phyloP scores from a whole-genome alignment of 768 basidiomycete species.

The Suillus subalutaceus region DNA sequence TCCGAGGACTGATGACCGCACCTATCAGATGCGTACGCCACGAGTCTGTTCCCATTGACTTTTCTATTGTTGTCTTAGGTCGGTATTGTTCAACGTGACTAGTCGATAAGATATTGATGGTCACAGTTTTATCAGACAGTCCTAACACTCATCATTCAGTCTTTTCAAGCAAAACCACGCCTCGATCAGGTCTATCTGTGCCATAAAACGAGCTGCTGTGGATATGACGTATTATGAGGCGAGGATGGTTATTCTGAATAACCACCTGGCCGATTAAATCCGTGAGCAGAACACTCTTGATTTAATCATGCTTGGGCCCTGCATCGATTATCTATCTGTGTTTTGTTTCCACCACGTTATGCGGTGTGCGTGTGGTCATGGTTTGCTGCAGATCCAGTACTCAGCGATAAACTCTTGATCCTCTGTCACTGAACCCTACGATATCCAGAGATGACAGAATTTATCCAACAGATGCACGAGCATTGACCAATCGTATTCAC shows the following conservation, averaged over 20 bases:
- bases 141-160: background rate
- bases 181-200: background rate
- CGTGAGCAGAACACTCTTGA: background rate
- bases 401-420: background rate
- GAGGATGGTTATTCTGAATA: background rate
- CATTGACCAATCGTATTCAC: background rate
- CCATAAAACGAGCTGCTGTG: background rate
- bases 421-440: background rate
- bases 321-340: background rate
- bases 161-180: background rate
- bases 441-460: background rate
- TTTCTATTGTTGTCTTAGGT: slow-evolving; percentile 1
- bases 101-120: background rate
- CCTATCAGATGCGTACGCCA: background rate
- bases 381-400: background rate
- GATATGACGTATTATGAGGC: background rate
- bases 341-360: background rate
- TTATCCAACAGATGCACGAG: background rate
- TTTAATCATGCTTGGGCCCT: background rate
- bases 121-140: background rate
- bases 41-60: background rate
- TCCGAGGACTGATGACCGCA: background rate
- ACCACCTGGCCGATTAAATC: background rate
- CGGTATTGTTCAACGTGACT: background rate
- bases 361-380: background rate